Evolutionary conservation across 78 protist genomes (phyloP).

Genomic region (Dictyostelium capitatum): DNA sequence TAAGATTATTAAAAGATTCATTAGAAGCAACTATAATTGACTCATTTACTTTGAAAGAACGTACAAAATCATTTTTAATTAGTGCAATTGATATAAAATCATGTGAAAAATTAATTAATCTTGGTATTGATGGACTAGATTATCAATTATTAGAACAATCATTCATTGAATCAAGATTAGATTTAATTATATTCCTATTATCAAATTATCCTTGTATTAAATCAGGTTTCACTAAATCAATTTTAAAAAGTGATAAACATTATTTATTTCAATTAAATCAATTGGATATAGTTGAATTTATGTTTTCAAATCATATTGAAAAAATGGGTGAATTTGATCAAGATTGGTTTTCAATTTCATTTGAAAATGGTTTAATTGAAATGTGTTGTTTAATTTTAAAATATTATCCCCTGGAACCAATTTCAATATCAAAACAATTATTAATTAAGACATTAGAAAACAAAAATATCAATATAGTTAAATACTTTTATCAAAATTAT

Average conservation of each 20-base stretch:
- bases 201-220: background rate
- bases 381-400: background rate
- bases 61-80: background rate
- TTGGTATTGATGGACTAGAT: background rate
- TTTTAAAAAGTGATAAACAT: background rate
- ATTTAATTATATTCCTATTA: background rate
- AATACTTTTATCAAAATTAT: background rate
- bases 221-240: background rate
- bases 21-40: background rate
- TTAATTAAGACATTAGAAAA: background rate
- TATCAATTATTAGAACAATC: background rate
- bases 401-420: background rate
- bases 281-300: background rate
- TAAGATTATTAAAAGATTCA: background rate
- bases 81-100: background rate
- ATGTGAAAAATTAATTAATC: background rate
- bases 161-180: background rate
- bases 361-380: conserved; percentile 3
- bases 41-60: background rate
- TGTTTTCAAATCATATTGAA: background rate
- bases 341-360: background rate
- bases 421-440: background rate
- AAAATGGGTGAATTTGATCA: background rate
- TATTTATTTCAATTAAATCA: background rate
- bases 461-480: background rate